Conservation (phyloP, 176 grass and related monocot genomes). For the Rhynchospora pubera region DNA sequence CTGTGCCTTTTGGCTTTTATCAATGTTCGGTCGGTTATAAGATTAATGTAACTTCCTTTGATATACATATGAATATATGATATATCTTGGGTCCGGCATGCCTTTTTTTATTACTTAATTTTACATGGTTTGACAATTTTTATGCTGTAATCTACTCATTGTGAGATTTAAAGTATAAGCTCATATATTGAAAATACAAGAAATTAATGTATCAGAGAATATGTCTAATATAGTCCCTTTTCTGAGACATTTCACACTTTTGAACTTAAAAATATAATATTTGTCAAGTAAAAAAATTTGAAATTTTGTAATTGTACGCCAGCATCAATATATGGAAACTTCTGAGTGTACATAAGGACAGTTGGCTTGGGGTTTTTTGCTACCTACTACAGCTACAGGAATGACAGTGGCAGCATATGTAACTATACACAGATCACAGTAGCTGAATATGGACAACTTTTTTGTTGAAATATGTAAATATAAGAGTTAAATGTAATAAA, state of each 20-base stretch:
- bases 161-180: not conserved
- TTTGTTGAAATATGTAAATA: no score
- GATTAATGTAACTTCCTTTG: not conserved
- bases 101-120: not conserved
- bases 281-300: not conserved
- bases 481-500: no score
- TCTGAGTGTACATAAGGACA: not conserved
- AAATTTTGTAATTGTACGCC: not conserved
- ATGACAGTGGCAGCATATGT: not conserved
- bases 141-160: not conserved
- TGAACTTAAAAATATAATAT: not conserved
- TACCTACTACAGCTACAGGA: not conserved
- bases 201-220: not conserved
- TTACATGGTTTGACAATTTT: not conserved
- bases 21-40: not conserved
- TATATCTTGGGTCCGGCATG: not conserved
- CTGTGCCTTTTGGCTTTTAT: not conserved
- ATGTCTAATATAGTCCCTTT: not conserved
- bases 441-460: no score
- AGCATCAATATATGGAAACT: slow-evolving; percentile 3
- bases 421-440: no score
- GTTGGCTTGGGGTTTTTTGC: not conserved
- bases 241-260: not conserved
- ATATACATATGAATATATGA: not conserved
- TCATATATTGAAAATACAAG: not conserved